phyloP scores from a whole-genome alignment of 129 eudicot species.

The Calendula officinalis region DNA sequence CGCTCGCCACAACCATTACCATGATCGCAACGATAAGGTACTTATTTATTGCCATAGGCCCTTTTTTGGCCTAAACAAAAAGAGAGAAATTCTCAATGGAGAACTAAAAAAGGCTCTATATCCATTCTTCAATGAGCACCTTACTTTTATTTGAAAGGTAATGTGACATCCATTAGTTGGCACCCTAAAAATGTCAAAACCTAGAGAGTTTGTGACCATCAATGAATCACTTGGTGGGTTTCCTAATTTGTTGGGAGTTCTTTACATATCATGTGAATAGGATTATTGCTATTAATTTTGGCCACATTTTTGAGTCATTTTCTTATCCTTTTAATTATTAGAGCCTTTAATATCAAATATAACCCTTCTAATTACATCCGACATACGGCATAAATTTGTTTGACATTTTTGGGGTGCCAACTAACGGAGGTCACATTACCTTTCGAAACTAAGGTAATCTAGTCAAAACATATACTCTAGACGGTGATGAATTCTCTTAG shows the following conservation, averaged over 20 bases:
- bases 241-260: slow-evolving; percentile 12
- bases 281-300: slow-evolving; percentile 1
- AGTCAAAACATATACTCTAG: no score
- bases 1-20: not conserved
- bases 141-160: slow-evolving; percentile 13
- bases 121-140: slow-evolving; percentile 12
- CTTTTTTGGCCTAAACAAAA: slow-evolving; percentile 23
- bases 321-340: no score
- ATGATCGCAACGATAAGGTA: slow-evolving; percentile 3
- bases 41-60: slow-evolving; percentile 2
- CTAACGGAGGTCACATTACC: slow-evolving; percentile 10
- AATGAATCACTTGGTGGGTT: slow-evolving; percentile 12
- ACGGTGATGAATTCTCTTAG: no score
- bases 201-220: slow-evolving; percentile 23
- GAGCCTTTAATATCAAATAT: no score
- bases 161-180: slow-evolving; percentile 16
- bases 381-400: not conserved
- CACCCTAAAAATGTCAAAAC: slow-evolving; percentile 30
- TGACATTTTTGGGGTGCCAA: slow-evolving; percentile 30
- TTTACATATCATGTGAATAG: slow-evolving; percentile 1
- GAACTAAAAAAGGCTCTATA: slow-evolving; percentile 8
- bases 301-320: not conserved
- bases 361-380: no score
- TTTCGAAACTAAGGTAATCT: not conserved
- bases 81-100: slow-evolving; percentile 6